These are phyloP conservation scores for Penicillium atrosanguineum DNA, from an alignment of 495 filamentous ascomycete species.

Conservation along the genomic window DNA sequence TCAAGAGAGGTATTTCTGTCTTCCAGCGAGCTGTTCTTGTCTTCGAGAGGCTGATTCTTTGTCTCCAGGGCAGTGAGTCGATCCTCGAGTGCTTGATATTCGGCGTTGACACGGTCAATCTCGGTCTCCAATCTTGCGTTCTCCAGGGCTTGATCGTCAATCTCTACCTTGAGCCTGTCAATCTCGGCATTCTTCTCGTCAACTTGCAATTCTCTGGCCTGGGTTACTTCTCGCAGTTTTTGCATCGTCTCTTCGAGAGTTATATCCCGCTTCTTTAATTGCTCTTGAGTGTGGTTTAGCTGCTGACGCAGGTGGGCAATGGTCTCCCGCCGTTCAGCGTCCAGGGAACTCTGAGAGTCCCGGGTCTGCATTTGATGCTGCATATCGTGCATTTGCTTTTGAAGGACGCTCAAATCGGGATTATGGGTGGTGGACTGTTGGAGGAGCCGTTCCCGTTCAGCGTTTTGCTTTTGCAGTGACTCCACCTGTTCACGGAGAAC, in stretches of 20 bases:
- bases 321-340: constrained; percentile 35
- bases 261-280: constrained; percentile 36
- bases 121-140: constrained; percentile 39
- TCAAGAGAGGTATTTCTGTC: constrained; percentile 40
- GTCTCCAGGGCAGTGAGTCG: constrained; percentile 37
- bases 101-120: constrained; percentile 31
- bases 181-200: constrained; percentile 40
- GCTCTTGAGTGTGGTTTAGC: constrained; percentile 36
- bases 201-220: constrained; percentile 34
- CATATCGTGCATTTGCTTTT: constrained; percentile 36
- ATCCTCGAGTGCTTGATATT: constrained; percentile 35
- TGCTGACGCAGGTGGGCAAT: constrained; percentile 42
- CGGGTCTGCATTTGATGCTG: constrained; percentile 35
- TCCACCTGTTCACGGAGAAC: constrained; percentile 34
- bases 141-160: constrained; percentile 33
- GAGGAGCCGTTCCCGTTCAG: constrained; percentile 27
- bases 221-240: constrained; percentile 37
- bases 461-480: constrained; percentile 30
- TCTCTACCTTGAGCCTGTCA: constrained; percentile 41
- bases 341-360: constrained; percentile 20
- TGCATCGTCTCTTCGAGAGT: constrained; percentile 37
- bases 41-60: constrained; percentile 40
- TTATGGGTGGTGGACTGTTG: constrained; percentile 22
- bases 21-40: constrained; percentile 43
- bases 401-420: constrained; percentile 25